Evolutionary conservation across 2,329 filamentous ascomycete species (phyloP), one percentile per base, ranked within the genome.

Genomic region (Aspergillus melleus): DNA sequence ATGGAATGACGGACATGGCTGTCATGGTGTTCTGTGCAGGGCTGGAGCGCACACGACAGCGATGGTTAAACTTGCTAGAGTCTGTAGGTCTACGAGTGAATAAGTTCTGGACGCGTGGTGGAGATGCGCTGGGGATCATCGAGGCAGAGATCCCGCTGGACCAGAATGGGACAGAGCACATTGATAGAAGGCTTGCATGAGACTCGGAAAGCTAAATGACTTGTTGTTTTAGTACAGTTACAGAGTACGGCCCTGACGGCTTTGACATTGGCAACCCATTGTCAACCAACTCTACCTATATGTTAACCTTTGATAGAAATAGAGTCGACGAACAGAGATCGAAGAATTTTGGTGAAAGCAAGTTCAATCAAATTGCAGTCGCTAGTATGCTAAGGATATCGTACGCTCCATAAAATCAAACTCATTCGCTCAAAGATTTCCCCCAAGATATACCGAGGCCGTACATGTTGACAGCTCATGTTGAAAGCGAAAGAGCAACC

Each of bases 1-100:
- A 62, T 20, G 62, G 63, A 11, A 65, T 68, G 59, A 68, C 64
- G 16, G 69, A 71, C 52, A 55, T 70, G 50, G 64, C 61, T 4
- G 67, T 70, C 9, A 70, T 71, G 68, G 64, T 67, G 3, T 70
- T 70, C 36, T 67, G 66, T 32, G 63, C 68, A 4, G 68, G 67
- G 4, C 29, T 67, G 1, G 65, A 70, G 58, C 61, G 67, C n/a
- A 69, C 68, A 1, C 59, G 62, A 6, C 57, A 63, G 22, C 57
- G 60, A 3, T 70, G 64, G 66, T 57, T 29, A 4, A 60, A 61
- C 26, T 29, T 71, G 6, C 51, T 71, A 1, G 19, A 53, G 5
- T 64, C 63, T 3, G 62, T 63, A 2, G 66, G 69, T 1, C 46
- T 70, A 46, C 19, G 39, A 19, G 54, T 67, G 6, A 46, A 50